These are phyloP conservation scores for Teratosphaeria nubilosa DNA, from an alignment of 2,329 filamentous ascomycete genomes.

Conservation along the genomic window DNA sequence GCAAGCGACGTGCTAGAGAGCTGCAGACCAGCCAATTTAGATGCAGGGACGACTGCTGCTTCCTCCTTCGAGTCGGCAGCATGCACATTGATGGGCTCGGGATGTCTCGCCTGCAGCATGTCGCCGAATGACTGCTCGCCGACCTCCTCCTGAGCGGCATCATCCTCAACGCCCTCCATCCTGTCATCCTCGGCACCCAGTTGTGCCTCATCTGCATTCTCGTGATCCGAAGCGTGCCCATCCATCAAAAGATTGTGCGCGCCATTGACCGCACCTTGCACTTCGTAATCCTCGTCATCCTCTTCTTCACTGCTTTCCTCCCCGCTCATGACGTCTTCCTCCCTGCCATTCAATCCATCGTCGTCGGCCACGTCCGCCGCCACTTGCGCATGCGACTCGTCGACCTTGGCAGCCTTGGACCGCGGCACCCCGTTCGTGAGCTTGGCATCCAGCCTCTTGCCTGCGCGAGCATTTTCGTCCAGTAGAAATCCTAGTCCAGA, in stretches of 20 bases:
- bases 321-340: constrained; percentile 33
- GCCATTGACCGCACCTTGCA: not conserved
- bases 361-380: constrained; percentile 29
- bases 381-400: constrained; percentile 49
- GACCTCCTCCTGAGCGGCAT: constrained; percentile 26
- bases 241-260: constrained; percentile 13
- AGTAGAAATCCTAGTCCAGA: constrained; percentile 25
- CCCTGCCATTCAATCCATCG: constrained; percentile 29
- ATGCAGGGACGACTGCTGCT: constrained; percentile 37
- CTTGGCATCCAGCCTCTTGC: constrained; percentile 33
- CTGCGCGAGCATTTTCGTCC: constrained; percentile 24
- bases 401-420: constrained; percentile 41
- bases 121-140: constrained; percentile 70
- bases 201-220: constrained; percentile 14
- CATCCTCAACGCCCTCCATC: constrained; percentile 14
- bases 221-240: not conserved
- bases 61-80: constrained; percentile 37
- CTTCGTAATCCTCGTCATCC: constrained; percentile 14
- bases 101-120: constrained; percentile 58
- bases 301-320: constrained; percentile 26
- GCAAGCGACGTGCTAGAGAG: constrained; percentile 56
- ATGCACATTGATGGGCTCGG: constrained; percentile 67
- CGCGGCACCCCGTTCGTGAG: constrained; percentile 45
- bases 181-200: constrained; percentile 15
- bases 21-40: constrained; percentile 46